These are phyloP conservation scores for Trichosporon sp. DNA, from an alignment of 1,284 basidiomycete genomes.

Conservation along the genomic window DNA sequence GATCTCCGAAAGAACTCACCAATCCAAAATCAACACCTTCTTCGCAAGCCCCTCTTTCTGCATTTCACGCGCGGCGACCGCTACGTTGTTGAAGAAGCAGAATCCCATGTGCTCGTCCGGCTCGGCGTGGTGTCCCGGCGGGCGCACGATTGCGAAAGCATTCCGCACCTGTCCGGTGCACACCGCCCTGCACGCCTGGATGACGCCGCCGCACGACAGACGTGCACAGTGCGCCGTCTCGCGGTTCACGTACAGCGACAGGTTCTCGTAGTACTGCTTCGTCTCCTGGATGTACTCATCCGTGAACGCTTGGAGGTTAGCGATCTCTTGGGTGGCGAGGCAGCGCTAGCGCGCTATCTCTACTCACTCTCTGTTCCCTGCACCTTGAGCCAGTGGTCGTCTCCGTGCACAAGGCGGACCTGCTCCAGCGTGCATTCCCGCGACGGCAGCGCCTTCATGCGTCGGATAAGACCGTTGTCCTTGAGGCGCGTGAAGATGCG, in stretches of 20 bases:
- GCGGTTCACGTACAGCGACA: constrained; percentile 89
- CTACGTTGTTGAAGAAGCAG: constrained; percentile 99
- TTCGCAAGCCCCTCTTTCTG: constrained; percentile 70
- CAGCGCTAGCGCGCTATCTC: neutral
- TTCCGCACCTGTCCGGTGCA: constrained; percentile 80
- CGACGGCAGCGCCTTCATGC: constrained; percentile 78
- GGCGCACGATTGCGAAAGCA: constrained; percentile 91
- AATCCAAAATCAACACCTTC: constrained; percentile 90
- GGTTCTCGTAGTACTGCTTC: constrained; percentile 76
- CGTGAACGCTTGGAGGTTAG: constrained; percentile 64
- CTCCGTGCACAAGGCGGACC: constrained; percentile 82
- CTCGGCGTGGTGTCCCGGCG: constrained; percentile 98
- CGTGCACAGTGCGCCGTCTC: constrained; percentile 81
- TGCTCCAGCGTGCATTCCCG: constrained; percentile 75
- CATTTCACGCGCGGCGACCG: constrained; percentile 81
- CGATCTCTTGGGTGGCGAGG: neutral
- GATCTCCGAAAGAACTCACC: constrained; percentile 63
- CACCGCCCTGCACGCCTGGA: constrained; percentile 86
- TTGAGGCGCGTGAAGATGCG: constrained; percentile 72
- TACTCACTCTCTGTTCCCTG: constrained; percentile 61
- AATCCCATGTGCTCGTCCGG: constrained; percentile 98
- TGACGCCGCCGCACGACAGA: constrained; percentile 90
- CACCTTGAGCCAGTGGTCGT: constrained; percentile 89
- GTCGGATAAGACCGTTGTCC: constrained; percentile 64
- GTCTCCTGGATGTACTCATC: constrained; percentile 72